Conservation (phyloP, 768 basidiomycete species). For the Pleurotus sapidus region DNA sequence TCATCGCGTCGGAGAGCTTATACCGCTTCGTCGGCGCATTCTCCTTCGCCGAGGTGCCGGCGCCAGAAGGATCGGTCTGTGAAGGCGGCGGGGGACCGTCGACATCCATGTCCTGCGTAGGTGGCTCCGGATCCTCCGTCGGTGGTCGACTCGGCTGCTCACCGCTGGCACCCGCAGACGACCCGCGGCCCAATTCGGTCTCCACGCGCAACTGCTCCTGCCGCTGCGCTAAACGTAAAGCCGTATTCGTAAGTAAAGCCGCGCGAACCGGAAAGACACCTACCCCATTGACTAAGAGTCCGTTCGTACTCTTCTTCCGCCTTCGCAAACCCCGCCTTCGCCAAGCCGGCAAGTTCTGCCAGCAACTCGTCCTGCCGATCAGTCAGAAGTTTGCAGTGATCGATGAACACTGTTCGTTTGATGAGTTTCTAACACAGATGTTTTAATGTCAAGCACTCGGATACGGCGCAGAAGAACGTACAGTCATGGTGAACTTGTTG, state of each 20-base stretch:
- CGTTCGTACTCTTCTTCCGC: conserved; percentile 79
- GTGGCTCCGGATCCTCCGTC: conserved; percentile 32
- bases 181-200: conserved; percentile 24
- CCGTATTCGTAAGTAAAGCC: not conserved
- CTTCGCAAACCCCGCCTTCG: conserved; percentile 63
- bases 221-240: conserved; percentile 35
- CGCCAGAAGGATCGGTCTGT: conserved; percentile 11
- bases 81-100: conserved; percentile 16
- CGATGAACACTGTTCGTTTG: conserved; percentile 80
- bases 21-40: conserved; percentile 66
- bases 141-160: conserved; percentile 35
- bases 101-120: conserved; percentile 29
- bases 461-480: conserved; percentile 29
- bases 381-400: conserved; percentile 65
- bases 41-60: conserved; percentile 31
- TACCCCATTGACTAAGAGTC: conserved; percentile 67
- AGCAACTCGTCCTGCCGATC: conserved; percentile 71
- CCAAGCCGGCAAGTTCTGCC: conserved; percentile 54
- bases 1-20: conserved; percentile 78
- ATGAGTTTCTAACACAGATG: conserved; percentile 73
- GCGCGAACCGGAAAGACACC: conserved; percentile 15
- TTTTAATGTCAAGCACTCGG: too few species aligned
- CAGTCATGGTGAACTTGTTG: conserved; percentile 92
- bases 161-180: conserved; percentile 18
- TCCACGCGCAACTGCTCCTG: conserved; percentile 52